These are phyloP conservation scores for Cichorium intybus DNA, from an alignment of 140 eudicot species.

Conservation along the genomic window DNA sequence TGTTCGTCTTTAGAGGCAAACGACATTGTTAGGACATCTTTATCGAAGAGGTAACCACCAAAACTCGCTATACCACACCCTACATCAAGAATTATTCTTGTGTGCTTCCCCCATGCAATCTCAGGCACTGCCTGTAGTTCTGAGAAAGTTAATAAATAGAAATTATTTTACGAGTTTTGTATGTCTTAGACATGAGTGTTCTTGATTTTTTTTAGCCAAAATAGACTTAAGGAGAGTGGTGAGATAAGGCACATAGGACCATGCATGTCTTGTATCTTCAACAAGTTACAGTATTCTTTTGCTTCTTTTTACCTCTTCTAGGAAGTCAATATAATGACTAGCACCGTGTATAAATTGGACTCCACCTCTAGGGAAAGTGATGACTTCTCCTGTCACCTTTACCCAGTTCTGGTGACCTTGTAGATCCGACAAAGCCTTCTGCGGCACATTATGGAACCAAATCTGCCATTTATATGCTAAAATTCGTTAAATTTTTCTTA, in stretches of 20 bases:
- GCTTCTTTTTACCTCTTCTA: slow-evolving; percentile 75
- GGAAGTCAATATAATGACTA: slow-evolving; percentile 66
- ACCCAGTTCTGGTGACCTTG: slow-evolving; percentile 88
- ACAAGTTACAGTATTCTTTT: no score
- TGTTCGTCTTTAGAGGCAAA: slow-evolving; percentile 85
- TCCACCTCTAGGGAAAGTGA: slow-evolving; percentile 85
- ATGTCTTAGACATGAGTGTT: no score
- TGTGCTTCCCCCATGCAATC: slow-evolving; percentile 88
- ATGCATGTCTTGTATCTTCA: no score
- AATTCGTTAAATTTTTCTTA: slow-evolving; percentile 1
- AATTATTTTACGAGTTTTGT: neutral
- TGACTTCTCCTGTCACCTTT: slow-evolving; percentile 70
- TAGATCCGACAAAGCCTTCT: slow-evolving; percentile 56
- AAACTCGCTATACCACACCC: slow-evolving; percentile 94
- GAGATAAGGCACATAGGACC: no score
- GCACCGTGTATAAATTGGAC: slow-evolving; percentile 81
- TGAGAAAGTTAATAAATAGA: neutral
- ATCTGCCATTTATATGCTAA: slow-evolving; percentile 55
- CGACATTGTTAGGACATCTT: slow-evolving; percentile 76
- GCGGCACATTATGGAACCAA: slow-evolving; percentile 84
- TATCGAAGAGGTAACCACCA: slow-evolving; percentile 83
- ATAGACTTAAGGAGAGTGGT: no score
- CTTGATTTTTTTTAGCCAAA: no score
- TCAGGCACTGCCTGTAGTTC: slow-evolving; percentile 57
- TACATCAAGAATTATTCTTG: slow-evolving; percentile 67